These are phyloP conservation scores for Thamnidium elegans DNA, from an alignment of 192 early-diverging fungal genomes.

Conservation along the genomic window DNA sequence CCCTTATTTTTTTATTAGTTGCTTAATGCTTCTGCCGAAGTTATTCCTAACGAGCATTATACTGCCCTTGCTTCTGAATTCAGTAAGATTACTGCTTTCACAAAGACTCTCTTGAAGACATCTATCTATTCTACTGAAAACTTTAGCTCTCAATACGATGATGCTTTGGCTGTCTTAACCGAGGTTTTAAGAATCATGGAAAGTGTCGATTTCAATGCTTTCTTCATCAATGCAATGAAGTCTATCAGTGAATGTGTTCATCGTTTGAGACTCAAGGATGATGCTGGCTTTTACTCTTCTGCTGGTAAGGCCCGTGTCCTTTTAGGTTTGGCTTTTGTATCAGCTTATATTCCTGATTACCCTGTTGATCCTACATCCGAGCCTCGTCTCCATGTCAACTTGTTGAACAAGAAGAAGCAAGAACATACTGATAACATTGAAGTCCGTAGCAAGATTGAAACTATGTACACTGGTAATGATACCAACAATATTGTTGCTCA, in stretches of 20 bases:
- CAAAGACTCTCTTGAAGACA: constrained; percentile 1
- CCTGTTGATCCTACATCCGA: constrained; percentile 84
- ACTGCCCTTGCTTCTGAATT: neutral
- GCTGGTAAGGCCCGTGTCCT: constrained; percentile 60
- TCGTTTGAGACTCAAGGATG: constrained; percentile 9
- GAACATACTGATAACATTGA: constrained; percentile 53
- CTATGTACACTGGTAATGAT: constrained; percentile 57
- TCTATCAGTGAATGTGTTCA: constrained; percentile 17
- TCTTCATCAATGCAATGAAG: constrained; percentile 16
- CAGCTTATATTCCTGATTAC: constrained; percentile 73
- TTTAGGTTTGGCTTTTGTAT: constrained; percentile 59
- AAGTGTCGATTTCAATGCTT: constrained; percentile 6
- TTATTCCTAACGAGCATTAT: constrained; percentile 1
- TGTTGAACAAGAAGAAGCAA: constrained; percentile 55
- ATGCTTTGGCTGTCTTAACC: neutral
- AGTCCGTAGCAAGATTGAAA: constrained; percentile 56
- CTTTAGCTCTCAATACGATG: neutral
- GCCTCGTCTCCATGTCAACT: constrained; percentile 60
- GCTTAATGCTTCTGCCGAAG: constrained; percentile 13
- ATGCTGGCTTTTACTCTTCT: constrained; percentile 18
- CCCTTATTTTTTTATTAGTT: constrained; percentile 17
- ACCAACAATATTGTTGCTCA: constrained; percentile 40
- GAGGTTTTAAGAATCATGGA: constrained; percentile 1
- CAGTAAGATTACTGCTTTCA: constrained; percentile 8
- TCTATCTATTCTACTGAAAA: constrained; percentile 15